phyloP scores from a whole-genome alignment of 1,284 basidiomycete species.

The Mycena citricolor region DNA sequence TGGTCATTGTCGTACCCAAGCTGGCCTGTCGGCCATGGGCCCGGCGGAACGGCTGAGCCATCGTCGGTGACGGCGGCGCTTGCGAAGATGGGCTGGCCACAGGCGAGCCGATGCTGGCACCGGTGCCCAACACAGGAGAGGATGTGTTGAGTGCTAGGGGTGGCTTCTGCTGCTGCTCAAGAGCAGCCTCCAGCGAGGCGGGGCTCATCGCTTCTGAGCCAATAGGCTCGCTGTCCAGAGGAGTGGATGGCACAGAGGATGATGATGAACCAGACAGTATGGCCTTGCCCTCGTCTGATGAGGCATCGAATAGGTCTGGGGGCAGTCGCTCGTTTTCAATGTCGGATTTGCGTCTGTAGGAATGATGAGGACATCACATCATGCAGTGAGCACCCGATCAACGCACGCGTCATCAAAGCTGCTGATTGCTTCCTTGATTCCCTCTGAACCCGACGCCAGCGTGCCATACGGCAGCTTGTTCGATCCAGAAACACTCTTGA shows the following conservation, averaged over 20 bases:
- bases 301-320: conserved; percentile 93
- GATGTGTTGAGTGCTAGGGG: conserved; percentile 18
- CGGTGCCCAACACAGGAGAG: no score
- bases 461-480: conserved; percentile 83
- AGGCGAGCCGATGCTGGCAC: conserved; percentile 12
- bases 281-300: conserved; percentile 72
- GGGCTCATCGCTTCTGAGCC: conserved; percentile 51
- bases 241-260: conserved; percentile 20
- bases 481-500: conserved; percentile 87
- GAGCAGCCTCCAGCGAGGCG: conserved; percentile 39
- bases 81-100: conserved; percentile 38
- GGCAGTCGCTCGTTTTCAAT: conserved; percentile 98
- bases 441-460: conserved; percentile 88
- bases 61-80: no score
- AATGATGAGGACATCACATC: not conserved
- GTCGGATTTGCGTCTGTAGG: conserved; percentile 86
- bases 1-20: conserved; percentile 95
- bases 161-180: conserved; percentile 49
- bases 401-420: conserved; percentile 96
- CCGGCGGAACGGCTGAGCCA: conserved; percentile 61
- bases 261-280: conserved; percentile 39
- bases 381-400: not conserved
- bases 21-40: conserved; percentile 88
- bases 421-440: conserved; percentile 93
- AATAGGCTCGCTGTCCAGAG: conserved; percentile 24